phyloP scores from a whole-genome alignment of 371 early-diverging fungal species.

The Capniomyces stellatus region DNA sequence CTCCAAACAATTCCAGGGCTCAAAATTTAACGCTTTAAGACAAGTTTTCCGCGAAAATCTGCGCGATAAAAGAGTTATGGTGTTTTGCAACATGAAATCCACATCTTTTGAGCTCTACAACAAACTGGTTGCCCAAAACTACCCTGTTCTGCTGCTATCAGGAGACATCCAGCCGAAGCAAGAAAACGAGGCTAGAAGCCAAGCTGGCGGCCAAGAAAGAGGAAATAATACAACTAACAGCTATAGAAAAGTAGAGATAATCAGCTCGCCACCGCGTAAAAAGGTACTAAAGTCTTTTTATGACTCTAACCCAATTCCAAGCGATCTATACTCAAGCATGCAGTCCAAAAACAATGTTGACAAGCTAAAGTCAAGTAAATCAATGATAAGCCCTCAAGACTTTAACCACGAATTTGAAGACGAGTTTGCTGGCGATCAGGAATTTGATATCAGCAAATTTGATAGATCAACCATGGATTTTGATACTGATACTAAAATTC shows the following conservation, averaged over 20 bases:
- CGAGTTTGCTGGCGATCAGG: no score
- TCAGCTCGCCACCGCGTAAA: background rate
- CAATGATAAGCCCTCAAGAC: no score
- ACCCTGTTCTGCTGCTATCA: constrained; percentile 2
- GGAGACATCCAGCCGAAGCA: constrained; percentile 4
- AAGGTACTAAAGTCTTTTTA: no score
- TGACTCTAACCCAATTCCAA: no score
- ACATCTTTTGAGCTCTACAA: constrained; percentile 20
- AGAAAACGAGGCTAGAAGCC: constrained; percentile 15
- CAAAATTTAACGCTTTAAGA: constrained; percentile 15
- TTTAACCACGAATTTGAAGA: no score
- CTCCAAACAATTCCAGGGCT: constrained; percentile 33
- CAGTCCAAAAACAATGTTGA: no score
- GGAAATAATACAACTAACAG: background rate
- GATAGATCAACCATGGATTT: no score
- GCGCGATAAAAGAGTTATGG: constrained; percentile 23
- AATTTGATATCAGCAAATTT: no score
- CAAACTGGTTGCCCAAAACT: background rate
- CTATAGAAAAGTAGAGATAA: background rate
- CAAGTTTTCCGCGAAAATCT: constrained; percentile 17
- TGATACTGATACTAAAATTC: no score
- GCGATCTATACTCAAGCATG: no score
- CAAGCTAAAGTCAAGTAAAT: no score
- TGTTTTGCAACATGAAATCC: constrained; percentile 74
- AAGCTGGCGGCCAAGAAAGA: background rate